Base-by-base conservation (phyloP, 306 rosid genomes). In the Prunus davidiana region DNA sequence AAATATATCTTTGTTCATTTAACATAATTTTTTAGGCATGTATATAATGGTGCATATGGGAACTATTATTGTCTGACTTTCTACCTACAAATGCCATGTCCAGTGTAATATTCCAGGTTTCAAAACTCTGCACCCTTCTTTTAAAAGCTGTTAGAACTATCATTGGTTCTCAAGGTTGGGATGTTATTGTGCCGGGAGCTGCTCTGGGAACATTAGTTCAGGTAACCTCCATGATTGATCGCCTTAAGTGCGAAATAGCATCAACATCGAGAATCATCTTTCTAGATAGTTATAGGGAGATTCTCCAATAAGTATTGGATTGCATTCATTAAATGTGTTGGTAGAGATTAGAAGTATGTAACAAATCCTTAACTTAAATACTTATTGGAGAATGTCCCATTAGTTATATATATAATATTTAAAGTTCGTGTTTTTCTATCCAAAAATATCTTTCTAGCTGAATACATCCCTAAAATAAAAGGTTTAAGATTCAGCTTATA, bases 131-230 rank as follows among this genome's bases (percentile, higher is more conserved):
- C 76, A 90, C 96, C 20, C 82, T 95, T 73, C 93, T 95, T 76
- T 81, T 90, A 64, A 95, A 92, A 87, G 91, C 97, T 56, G 92
- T 89, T 71, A 90, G 99, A 91, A 88, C 74, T 68, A 34, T 85
- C 38, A 85, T 95, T 80, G 99, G 91, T 84, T 92, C 97, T 67
- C 86, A 92, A 77, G 99, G 99, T 79, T 95, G 99, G 99, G 99
- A 95, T 87, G 92, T 95, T 80, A 87, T 95, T 79, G 99, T 95
- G 78, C 97, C 97, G 6, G 99, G 97, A 83, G 80, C 79, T 80
- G 90, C 84, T 71, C n/a, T 3, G 15, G 99, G 99, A 87, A 90
- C 92, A 77, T 87, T 95, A 83, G 73, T 92, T 80, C 88, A 92
- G 97, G 99, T 95, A 86, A 64, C 49, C 60, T 78, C 61, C 61